Base-by-base conservation (phyloP, 2,329 filamentous ascomycete genomes). In the Zymoseptoria crescenta region DNA sequence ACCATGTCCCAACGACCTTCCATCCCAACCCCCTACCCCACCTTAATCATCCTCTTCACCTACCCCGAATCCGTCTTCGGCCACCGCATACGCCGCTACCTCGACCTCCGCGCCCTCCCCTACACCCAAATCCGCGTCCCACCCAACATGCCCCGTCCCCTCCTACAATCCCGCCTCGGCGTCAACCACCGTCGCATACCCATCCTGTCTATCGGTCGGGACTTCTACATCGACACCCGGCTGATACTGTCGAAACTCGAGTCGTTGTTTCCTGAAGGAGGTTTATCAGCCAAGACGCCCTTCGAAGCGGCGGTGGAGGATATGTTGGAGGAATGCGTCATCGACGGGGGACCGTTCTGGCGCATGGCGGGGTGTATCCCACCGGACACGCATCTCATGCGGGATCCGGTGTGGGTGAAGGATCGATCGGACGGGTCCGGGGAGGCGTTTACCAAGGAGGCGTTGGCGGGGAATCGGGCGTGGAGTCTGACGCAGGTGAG, bases 131-230 rank as follows among this genome's bases (percentile, higher is more conserved):
- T 64, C 48, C 58, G 62, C 7, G 60, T 64, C 5, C 60, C 62
- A 13, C 62, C 62, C n/a, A 62, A 62, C 50, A 57, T 64, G 55
- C 62, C 62, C 4, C 58, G 62, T 7, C 60, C 60, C 2, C 48
- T 64, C 29, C 57, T 64, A 0, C 61, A 60, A n/a, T 29, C 59
- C 21, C 52, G 52, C 49, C 55, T 67, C 5, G 64, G 64, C 7
- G 54, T 67, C 27, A 63, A 63, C n/a, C 64, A 67, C 49, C 61
- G 65, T 8, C 59, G 64, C 4, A 65, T 67, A 19, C 65, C 65
- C 0, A 54, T 67, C 51, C 56, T 67, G 55, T 51, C 65, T 4
- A 65, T 66, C n/a, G 65, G 64, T 9, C 35, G 63, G 19, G 64
- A 67, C 41, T 52, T 67, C 4, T 67, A 65, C 60, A 65, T 65